Evolutionary conservation across 176 grass and related monocot species (phyloP), one percentile per base, ranked within the genome.

Genomic region (Tillandsia fasciculata): DNA sequence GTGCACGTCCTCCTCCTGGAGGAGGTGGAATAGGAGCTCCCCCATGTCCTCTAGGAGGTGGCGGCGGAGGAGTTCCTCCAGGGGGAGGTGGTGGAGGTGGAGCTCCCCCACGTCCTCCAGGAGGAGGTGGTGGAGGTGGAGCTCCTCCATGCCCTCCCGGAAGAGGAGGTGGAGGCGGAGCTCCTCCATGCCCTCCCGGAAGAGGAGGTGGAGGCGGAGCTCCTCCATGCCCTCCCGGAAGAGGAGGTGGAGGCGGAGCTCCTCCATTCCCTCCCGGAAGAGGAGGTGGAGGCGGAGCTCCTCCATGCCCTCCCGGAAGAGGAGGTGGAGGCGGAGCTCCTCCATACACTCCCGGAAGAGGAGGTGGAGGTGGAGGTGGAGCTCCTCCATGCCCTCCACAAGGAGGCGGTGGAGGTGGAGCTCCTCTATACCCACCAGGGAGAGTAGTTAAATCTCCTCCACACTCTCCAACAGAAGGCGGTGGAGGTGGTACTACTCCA

Each of bases 31-130:
- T 52, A 5, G 72, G 59, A 10, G 72, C 8, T 10, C 70, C 64
- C 27, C 75, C 83, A 78, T 82, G 74, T 57, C 69, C 83, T 84
- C 78, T 75, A 65, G 78, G 79, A 65, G 87, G 70, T 10, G 77
- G 88, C 9, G 92, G 89, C 1, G 82, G 85, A 15, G 64, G 52
- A 18, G 4, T 4, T 33, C 29, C 15, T 12, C 52, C 52, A 54
- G 10, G 52, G 52, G 29, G 29, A 33, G 29, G 29, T 17, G 88
- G 84, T 0, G 71, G 75, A 24, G 69, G 29, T 33, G 29, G 72
- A 64, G 15, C 20, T 64, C 54, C 80, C 48, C 15, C 33, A 33
- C 47, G 47, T 72, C 48, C 71, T 18, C 63, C 72, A 15, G 76
- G 79, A 0, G 29, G 29, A 33, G 29, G 78, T 49, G 79, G 91